Evolutionary conservation across 1,139 yeast species (phyloP), one percentile per base, ranked within the genome.

Genomic region (Geotrichum europaeum): DNA sequence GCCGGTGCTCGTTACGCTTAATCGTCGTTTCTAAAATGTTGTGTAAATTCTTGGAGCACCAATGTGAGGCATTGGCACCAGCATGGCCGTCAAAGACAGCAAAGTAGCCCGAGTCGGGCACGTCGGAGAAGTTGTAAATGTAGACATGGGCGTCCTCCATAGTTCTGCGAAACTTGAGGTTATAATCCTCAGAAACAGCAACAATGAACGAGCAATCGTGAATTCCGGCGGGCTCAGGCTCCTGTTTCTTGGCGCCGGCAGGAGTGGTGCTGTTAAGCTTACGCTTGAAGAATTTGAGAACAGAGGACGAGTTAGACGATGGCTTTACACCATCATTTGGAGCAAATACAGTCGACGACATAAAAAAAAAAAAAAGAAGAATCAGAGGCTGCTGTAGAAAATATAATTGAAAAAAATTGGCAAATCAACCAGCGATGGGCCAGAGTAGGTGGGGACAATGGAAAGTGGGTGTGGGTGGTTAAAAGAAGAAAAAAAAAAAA

Each of bases 21-120:
- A 88, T 80, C 64, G 81, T 83, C 53, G 78, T 79, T 62, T 83
- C 88, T 57, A 88, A 72, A 57, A 86, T 71, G n/a, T 79, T 73
- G 72, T 94, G 98, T 64, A 94, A 75, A 68, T 89, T 84, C 65
- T 90, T 86, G 0, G 97, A 96, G 76, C 98, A 91, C 96, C 96
- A 94, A 67, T 95, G 84, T 1, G 99, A 96, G 10, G 96, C 87
- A 66, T 85, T 90, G 64, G 86, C 84, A 20, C 99, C 99, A 2
- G 98, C 99, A 75, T 94, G 99, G 15, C 99, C 99, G 74, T 94
- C 99, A 74, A 91, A 94, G 4, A 94, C 82, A 18, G 96, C 99
- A 80, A 94, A 92, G 72, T 89, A 94, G 2, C 97, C 99, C 87
- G 96, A 89, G 72, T 92, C 98, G 24, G 86, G 80, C 60, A 88